Percentiles rank a stretch among this genome's conserved stretches.
Conservation (phyloP, 2,329 filamentous ascomycete species). For the Grosmannia clavigera region DNA sequence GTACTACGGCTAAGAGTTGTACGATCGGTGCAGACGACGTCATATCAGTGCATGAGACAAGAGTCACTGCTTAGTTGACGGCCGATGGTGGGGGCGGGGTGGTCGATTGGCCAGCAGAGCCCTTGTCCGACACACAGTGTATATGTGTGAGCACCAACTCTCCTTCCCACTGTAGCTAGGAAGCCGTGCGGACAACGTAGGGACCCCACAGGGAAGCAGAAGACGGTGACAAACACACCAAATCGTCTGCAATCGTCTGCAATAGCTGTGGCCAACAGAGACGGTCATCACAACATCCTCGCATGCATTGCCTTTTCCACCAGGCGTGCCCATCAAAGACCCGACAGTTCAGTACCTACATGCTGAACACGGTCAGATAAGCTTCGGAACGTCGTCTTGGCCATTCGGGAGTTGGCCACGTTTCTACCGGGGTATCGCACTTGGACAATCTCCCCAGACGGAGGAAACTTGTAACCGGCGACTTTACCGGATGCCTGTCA, state of each 20-base stretch:
- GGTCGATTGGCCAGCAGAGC: neutral
- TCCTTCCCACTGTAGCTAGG: no score
- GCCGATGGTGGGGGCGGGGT: neutral
- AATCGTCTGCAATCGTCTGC: neutral
- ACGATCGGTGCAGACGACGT: no score
- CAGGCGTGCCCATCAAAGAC: neutral
- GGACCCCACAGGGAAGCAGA: neutral
- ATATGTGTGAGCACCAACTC: no score
- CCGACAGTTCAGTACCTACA: neutral
- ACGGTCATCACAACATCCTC: neutral
- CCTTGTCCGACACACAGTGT: neutral
- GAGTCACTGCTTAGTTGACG: neutral
- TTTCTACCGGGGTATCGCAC: neutral
- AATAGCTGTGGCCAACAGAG: neutral
- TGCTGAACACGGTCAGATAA: neutral
- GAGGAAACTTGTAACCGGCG: neutral
- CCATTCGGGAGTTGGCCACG: neutral
- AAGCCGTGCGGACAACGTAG: no score
- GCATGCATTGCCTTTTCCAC: neutral
- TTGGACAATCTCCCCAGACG: neutral
- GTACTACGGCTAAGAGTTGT: no score
- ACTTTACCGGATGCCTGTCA: slow-evolving; percentile 4
- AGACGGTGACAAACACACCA: neutral
- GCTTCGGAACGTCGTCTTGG: neutral
- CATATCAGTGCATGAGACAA: neutral